Evolutionary conservation across 192 early-diverging fungal genomes (phyloP), one percentile per base, ranked within the genome.

Genomic region (Podila epicladia): DNA sequence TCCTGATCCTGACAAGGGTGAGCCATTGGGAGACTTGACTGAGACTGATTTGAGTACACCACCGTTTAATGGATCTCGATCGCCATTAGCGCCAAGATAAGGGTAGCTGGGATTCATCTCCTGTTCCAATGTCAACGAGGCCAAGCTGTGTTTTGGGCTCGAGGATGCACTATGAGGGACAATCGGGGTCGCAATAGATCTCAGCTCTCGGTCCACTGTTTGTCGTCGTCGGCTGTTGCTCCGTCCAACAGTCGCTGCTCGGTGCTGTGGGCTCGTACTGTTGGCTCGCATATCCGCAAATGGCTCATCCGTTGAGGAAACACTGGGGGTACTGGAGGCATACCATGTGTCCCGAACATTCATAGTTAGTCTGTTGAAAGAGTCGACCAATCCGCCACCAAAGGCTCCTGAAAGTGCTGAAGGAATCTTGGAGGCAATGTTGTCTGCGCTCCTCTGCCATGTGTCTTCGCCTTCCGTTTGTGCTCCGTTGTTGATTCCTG

Each of bases 261-360:
- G 69, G 22, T 66, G n/a, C 31, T 79, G 76, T 1, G 68, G 17
- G 13, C 41, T 55, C 9, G 57, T 45, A 7, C 62, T 28, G 8
- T 22, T n/a, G 29, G 69, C 22, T n/a, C 65, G 64, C 65, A 72
- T 62, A 20, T 79, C 76, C 49, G 50, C 65, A 49, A 68, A 79
- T 4, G 58, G 38, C 5, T 29, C 58, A 31, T 63, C 12, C 31
- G 50, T 62, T n/a, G 65, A 62, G 3, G 58, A 8, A 9, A 50
- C 24, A 15, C 29, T 49, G 3, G 29, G 58, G 35, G 76, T 55
- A 5, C 65, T 64, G 31, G 76, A 71, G 0, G 69, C 62, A 63
- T 79, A 72, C 76, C 76, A 79, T 5, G 75, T 62, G n/a, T 77
- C 75, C 1, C 75, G 75, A 33, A 75, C 74, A 69, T 75, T 75